Percentiles rank a stretch among this genome's conserved stretches.
phyloP scores from a whole-genome alignment of 1,139 yeast genomes.

The Cylindricascospora bacillispora region DNA sequence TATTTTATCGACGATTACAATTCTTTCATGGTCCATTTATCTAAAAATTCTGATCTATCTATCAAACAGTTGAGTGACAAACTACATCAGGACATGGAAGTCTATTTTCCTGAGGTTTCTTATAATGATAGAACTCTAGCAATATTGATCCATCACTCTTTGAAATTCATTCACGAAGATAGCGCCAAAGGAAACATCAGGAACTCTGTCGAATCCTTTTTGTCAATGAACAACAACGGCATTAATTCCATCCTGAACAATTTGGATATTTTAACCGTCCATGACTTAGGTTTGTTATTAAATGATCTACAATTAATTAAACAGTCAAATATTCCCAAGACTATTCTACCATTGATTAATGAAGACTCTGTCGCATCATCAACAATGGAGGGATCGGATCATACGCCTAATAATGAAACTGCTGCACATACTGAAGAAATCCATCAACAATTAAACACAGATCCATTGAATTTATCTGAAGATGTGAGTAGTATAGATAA shows the following conservation, averaged over 20 bases:
- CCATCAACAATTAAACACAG: background rate
- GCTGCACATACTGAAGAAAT: background rate
- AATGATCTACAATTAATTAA: conserved; percentile 6
- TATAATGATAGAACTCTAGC: conserved; percentile 36
- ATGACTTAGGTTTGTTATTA: conserved; percentile 33
- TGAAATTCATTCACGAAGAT: background rate
- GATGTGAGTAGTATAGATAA: conserved; percentile 33
- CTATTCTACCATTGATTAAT: conserved; percentile 24
- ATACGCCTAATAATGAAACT: background rate
- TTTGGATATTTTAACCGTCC: conserved; percentile 57
- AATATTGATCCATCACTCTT: conserved; percentile 30
- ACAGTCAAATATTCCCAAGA: conserved; percentile 1
- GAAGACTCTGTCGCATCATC: conserved; percentile 5
- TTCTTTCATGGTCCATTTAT: conserved; percentile 35
- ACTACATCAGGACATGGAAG: conserved; percentile 24
- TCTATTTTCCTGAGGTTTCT: conserved; percentile 24
- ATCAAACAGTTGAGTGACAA: conserved; percentile 14
- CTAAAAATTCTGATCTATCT: conserved; percentile 20
- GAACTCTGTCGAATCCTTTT: too few relatives aligned
- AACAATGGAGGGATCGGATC: background rate
- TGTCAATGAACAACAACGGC: conserved; percentile 16
- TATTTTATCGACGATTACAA: conserved; percentile 33
- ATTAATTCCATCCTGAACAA: conserved; percentile 39
- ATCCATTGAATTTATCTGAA: conserved; percentile 9
- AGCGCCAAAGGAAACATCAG: conserved; percentile 5